Percentiles rank a stretch among this genome's conserved stretches.
Conservation (phyloP, 345 rosid genomes). For the Syzygium aromaticum region DNA sequence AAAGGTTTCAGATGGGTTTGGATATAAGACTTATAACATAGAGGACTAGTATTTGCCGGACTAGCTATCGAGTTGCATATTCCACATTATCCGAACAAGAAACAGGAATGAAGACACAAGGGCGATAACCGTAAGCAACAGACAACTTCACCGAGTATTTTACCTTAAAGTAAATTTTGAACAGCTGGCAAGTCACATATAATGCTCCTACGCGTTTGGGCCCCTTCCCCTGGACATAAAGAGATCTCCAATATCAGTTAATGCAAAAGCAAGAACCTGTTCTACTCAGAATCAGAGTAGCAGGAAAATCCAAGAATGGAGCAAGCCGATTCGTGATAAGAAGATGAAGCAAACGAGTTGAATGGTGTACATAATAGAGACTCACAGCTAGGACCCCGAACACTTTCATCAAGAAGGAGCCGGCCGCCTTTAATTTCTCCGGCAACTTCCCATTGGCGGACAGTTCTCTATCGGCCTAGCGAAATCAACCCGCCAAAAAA, state of each 20-base stretch:
- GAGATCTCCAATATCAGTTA: background rate
- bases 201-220: constrained; percentile 92
- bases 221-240: constrained; percentile 72
- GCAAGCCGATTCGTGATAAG: background rate
- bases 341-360: background rate
- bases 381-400: constrained; percentile 97
- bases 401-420: constrained; percentile 92
- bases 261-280: background rate
- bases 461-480: constrained; percentile 80
- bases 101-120: background rate
- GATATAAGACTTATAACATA: background rate
- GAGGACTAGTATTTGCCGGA: background rate
- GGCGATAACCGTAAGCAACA: background rate
- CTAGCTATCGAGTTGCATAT: background rate
- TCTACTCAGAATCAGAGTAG: background rate
- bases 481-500: background rate
- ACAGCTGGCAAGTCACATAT: constrained; percentile 91
- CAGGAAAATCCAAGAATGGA: background rate
- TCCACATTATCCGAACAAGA: background rate
- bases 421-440: constrained; percentile 90
- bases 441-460: constrained; percentile 79
- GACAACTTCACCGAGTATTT: background rate
- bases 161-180: constrained; percentile 93
- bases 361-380: background rate
- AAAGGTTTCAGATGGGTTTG: background rate